Percentiles rank a stretch among this genome's conserved stretches.
These are phyloP conservation scores for Crepidotus variabilis DNA, from an alignment of 768 basidiomycete genomes.

Conservation along the genomic window DNA sequence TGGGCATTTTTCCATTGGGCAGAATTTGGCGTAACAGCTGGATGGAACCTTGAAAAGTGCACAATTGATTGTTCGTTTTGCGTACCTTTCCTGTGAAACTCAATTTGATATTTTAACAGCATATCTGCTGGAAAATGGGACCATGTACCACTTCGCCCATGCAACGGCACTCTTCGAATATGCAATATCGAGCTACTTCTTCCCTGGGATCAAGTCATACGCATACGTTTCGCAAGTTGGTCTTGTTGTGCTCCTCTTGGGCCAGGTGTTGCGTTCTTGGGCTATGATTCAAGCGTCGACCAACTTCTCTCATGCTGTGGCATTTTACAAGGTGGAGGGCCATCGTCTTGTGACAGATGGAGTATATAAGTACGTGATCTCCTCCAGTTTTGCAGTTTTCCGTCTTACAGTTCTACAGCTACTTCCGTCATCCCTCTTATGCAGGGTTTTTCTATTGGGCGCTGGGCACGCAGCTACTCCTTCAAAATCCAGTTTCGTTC, in stretches of 20 bases:
- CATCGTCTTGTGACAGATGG: slow-evolving; percentile 88
- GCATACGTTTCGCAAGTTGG: slow-evolving; percentile 60
- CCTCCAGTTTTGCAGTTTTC: background rate
- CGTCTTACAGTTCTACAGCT: slow-evolving; percentile 36
- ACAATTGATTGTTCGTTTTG: slow-evolving; percentile 81
- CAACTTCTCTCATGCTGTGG: slow-evolving; percentile 91
- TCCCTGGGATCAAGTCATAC: slow-evolving; percentile 57
- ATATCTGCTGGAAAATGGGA: slow-evolving; percentile 89
- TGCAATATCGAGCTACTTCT: slow-evolving; percentile 62
- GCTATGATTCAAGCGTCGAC: slow-evolving; percentile 97
- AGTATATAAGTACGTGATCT: slow-evolving; percentile 69
- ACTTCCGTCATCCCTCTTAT: slow-evolving; percentile 94
- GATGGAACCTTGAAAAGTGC: slow-evolving; percentile 92
- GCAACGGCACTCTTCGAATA: slow-evolving; percentile 77
- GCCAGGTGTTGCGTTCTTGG: slow-evolving; percentile 76
- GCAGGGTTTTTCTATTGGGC: slow-evolving; percentile 99
- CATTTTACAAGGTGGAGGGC: slow-evolving; percentile 62
- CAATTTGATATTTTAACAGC: slow-evolving; percentile 43
- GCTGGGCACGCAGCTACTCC: slow-evolving; percentile 84
- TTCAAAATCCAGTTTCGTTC: slow-evolving; percentile 83
- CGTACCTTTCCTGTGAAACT: background rate
- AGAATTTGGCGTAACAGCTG: slow-evolving; percentile 94
- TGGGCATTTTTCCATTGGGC: slow-evolving; percentile 91
- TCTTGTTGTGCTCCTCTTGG: slow-evolving; percentile 58
- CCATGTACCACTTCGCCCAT: slow-evolving; percentile 83